Evolutionary conservation across 1,284 basidiomycete species (phyloP).

Genomic region (Apiotrichum gracile): DNA sequence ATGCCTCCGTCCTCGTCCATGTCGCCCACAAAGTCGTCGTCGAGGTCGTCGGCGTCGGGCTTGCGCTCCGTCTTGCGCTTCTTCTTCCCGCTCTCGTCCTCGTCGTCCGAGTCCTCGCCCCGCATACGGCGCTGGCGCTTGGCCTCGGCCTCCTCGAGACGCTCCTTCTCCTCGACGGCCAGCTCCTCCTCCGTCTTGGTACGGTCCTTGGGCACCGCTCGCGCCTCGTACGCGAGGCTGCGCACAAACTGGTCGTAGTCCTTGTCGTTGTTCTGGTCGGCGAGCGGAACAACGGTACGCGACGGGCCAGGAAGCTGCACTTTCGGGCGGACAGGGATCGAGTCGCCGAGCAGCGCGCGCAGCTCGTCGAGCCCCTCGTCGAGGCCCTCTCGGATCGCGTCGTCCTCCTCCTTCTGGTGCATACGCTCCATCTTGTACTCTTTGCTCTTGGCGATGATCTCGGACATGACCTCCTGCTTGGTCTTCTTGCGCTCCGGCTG

Average conservation of each 20-base stretch:
- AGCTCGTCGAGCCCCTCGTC: conserved; percentile 84
- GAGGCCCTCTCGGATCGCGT: conserved; percentile 77
- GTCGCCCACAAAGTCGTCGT: conserved; percentile 69
- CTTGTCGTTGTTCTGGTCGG: conserved; percentile 37
- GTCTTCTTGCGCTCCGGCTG: conserved; percentile 62
- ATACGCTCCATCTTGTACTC: conserved; percentile 70
- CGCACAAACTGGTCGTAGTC: conserved; percentile 86
- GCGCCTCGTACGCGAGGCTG: conserved; percentile 85
- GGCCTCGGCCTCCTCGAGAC: conserved; percentile 78
- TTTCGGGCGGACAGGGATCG: conserved; percentile 49
- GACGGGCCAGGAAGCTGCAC: conserved; percentile 48
- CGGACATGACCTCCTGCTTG: conserved; percentile 96
- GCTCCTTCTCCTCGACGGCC: conserved; percentile 80
- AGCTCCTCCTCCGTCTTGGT: conserved; percentile 95
- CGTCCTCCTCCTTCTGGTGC: conserved; percentile 77
- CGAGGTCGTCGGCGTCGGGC: conserved; percentile 69
- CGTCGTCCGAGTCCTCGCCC: conserved; percentile 63
- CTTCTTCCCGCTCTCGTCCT: conserved; percentile 52
- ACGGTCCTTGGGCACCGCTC: conserved; percentile 90
- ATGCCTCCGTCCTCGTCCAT: conserved; percentile 51
- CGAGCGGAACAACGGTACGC: conserved; percentile 30
- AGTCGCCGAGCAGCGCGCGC: conserved; percentile 63
- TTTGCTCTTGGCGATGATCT: conserved; percentile 97
- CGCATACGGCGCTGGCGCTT: conserved; percentile 77
- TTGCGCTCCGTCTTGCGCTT: conserved; percentile 28